Percentiles rank a stretch among this genome's conserved stretches.
phyloP scores from a whole-genome alignment of 257 asterid species.

The Fraxinus pennsylvanica region DNA sequence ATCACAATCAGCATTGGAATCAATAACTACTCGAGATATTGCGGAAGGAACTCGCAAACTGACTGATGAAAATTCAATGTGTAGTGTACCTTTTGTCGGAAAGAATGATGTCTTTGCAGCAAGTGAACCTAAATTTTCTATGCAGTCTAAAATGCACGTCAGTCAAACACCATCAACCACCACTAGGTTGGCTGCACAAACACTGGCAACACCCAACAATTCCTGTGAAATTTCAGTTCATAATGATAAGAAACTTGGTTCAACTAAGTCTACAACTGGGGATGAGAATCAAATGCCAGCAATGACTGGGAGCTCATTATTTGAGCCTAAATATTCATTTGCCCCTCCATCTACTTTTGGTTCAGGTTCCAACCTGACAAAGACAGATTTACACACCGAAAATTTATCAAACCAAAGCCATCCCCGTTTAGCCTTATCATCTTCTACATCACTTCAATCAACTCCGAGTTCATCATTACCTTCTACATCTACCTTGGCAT shows the following conservation, averaged over 20 bases:
- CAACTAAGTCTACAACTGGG: conserved; percentile 32
- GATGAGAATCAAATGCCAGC: conserved; percentile 31
- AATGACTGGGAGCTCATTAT: conserved; percentile 19
- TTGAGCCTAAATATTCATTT: conserved; percentile 33
- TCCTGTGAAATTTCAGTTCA: conserved; percentile 28
- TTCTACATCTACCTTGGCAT: conserved; percentile 31
- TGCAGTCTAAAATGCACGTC: conserved; percentile 34
- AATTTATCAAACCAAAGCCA: conserved; percentile 31
- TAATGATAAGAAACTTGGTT: conserved; percentile 31
- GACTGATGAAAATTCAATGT: conserved; percentile 36
- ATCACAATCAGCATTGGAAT: conserved; percentile 31
- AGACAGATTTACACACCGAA: conserved; percentile 38
- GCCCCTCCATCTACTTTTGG: conserved; percentile 37
- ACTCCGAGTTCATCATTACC: conserved; percentile 29
- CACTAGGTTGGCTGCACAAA: conserved; percentile 33
- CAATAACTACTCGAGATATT: conserved; percentile 30
- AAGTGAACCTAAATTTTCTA: conserved; percentile 30
- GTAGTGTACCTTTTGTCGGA: conserved; percentile 30
- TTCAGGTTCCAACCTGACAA: conserved; percentile 29
- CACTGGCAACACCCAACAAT: conserved; percentile 29
- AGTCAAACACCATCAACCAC: conserved; percentile 33
- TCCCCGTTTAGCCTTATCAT: conserved; percentile 29
- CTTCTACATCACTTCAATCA: conserved; percentile 36
- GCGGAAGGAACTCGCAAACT: conserved; percentile 29
- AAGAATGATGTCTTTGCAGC: conserved; percentile 29